Evolutionary conservation across 2,329 filamentous ascomycete genomes (phyloP), one percentile per base, ranked within the genome.

Genomic region (Sphaceloma murrayae): DNA sequence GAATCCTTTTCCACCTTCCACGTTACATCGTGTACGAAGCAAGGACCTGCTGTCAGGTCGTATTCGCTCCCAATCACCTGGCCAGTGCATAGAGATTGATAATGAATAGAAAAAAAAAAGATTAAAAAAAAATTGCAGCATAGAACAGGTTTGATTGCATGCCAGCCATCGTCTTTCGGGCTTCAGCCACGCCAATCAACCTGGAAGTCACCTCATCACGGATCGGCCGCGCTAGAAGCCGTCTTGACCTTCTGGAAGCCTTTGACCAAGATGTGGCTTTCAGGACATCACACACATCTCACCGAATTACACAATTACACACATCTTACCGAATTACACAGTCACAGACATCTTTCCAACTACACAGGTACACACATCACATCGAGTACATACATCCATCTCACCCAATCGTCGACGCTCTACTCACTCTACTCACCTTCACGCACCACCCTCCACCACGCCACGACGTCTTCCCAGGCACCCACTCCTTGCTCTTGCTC

Each of bases 181-280:
- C 11, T 22, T 13, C 24, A 17, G 36, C 36, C 36, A 17, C 13
- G 36, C 14, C 36, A 30, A 40, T 40, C 19, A 40, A 40, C 22
- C 36, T n/a, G n/a, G n/a, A n/a, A n/a, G n/a, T n/a, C n/a, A n/a
- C n/a, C n/a, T n/a, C 27, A 30, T 40, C 36, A 24, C 18, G 27
- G 36, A 40, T 40, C 36, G 36, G 17, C 36, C 24, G 16, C 36
- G 36, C 36, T 40, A 40, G 36, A 40, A 40, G 36, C 11, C 27
- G 27, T 40, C 36, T 40, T 29, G 36, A 40, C 11, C 27, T 40
- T 40, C 36, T 40, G 30, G 36, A 40, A 40, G 36, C 27, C 24
- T n/a, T n/a, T 19, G 36, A 22, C 36, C 27, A 13, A 19, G 30
- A 40, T 26, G 36, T 40, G 36, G 36, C 36, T 40, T 19, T n/a